Evolutionary conservation across 139 green algal genomes (phyloP), one percentile per base, ranked within the genome.

Genomic region (Chlorella ohadii): DNA sequence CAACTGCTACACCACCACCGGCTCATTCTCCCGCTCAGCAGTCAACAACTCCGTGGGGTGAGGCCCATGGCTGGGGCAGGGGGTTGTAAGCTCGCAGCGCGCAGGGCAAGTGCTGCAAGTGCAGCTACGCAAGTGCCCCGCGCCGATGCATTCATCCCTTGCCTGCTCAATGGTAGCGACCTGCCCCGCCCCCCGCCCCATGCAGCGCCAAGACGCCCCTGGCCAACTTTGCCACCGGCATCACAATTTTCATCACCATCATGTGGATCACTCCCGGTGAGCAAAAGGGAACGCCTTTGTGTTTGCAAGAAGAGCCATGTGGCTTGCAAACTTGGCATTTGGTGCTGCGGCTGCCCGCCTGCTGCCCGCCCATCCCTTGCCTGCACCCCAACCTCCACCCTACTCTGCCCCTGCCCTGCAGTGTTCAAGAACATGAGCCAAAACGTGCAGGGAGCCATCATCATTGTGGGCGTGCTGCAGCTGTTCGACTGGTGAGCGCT

Each of bases 1-100:
- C 88, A 94, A 91, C 83, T 91, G 87, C 66, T 98, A 98, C 92
- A 96, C 96, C 76, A 96, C 91, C 73, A 96, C 92, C 12, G 94
- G 95, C 55, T 96, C 92, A 44, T 98, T 98, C 88, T 96, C 91
- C 1, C 92, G 95, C 59, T 96, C 95, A 3, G 92, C 95, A 0
- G 93, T 98, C 36, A 96, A 92, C 78, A 88, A 96, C 91, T 78
- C 71, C 9, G 44, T 89, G n/a, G 61, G 65, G 56, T 86, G 41
- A 55, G n/a, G n/a, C n/a, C n/a, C n/a, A n/a, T n/a, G n/a, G n/a
- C n/a, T n/a, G n/a, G n/a, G n/a, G n/a, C n/a, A n/a, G n/a, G n/a
- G n/a, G n/a, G n/a, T n/a, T n/a, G n/a, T n/a, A n/a, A n/a, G n/a
- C n/a, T n/a, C n/a, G n/a, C n/a, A n/a, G n/a, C n/a, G n/a, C n/a